These are phyloP conservation scores for Scedosporium aurantiacum DNA, from an alignment of 2,329 filamentous ascomycete genomes.

Conservation along the genomic window DNA sequence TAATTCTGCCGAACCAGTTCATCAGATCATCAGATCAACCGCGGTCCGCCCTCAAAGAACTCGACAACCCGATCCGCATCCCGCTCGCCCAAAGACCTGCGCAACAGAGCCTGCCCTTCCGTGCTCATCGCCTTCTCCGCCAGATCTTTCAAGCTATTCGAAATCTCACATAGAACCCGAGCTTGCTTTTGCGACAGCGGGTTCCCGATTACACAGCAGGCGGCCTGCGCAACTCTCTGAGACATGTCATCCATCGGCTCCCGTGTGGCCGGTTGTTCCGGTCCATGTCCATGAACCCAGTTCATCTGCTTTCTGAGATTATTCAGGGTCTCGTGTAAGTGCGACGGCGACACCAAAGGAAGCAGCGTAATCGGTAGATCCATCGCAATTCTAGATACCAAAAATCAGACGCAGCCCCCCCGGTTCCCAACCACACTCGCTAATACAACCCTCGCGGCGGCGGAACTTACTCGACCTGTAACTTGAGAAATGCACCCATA, in stretches of 20 bases:
- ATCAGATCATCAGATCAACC: not conserved
- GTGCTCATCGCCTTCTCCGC: conserved; percentile 12
- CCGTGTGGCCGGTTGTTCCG: not conserved
- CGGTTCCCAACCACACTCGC: too few species aligned
- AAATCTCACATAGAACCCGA: conserved; percentile 19
- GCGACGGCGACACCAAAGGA: conserved; percentile 25
- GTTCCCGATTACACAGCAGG: conserved; percentile 17
- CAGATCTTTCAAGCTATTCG: conserved; percentile 16
- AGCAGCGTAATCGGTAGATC: conserved; percentile 31
- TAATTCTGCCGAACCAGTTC: not conserved
- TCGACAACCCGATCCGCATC: conserved; percentile 19
- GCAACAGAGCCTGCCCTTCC: conserved; percentile 13
- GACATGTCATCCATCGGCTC: not conserved
- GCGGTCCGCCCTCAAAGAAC: conserved; percentile 15
- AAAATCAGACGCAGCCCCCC: not conserved
- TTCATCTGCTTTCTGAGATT: conserved; percentile 19
- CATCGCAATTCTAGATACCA: conserved; percentile 14
- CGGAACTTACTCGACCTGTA: conserved; percentile 32
- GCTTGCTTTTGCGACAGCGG: conserved; percentile 16
- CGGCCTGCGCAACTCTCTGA: conserved; percentile 9
- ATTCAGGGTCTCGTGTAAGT: conserved; percentile 26
- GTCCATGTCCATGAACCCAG: not conserved
- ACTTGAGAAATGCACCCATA: conserved; percentile 24
- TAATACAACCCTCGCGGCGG: conserved; percentile 1
- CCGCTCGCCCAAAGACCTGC: conserved; percentile 17